Conservation (phyloP, 2,329 filamentous ascomycete species). For the Colletotrichum phormii region DNA sequence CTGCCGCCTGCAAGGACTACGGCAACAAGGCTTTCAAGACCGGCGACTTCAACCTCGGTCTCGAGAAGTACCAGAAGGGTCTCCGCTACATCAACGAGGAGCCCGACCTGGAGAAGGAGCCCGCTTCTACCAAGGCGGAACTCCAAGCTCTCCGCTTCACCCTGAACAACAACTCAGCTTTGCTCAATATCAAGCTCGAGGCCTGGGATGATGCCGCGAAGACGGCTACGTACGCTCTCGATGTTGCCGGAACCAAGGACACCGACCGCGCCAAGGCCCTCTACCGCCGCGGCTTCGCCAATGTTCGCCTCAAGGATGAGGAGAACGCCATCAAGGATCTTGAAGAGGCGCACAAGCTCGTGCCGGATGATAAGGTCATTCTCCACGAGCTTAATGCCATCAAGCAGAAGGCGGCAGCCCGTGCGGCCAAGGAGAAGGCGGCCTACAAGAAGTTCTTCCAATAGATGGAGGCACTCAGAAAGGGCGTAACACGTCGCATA, state of each 20-base stretch:
- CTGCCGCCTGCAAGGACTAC: conserved; percentile 86
- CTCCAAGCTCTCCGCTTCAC: conserved; percentile 81
- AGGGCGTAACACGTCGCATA: not conserved
- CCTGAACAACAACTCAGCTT: conserved; percentile 88
- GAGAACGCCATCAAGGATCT: conserved; percentile 83
- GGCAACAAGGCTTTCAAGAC: conserved; percentile 94
- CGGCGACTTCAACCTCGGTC: conserved; percentile 74
- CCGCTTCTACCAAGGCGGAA: conserved; percentile 73
- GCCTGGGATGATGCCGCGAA: conserved; percentile 77
- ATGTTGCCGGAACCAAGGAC: conserved; percentile 73
- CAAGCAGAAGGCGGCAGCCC: conserved; percentile 79
- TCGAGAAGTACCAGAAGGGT: conserved; percentile 96
- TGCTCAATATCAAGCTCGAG: conserved; percentile 85
- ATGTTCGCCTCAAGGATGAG: conserved; percentile 83
- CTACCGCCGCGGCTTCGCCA: conserved; percentile 84
- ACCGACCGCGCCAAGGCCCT: conserved; percentile 89
- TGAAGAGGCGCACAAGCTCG: conserved; percentile 78
- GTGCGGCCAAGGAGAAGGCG: conserved; percentile 89
- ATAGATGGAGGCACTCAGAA: conserved; percentile 42
- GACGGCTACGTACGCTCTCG: conserved; percentile 79
- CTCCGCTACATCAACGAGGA: conserved; percentile 90
- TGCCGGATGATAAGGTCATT: conserved; percentile 80
- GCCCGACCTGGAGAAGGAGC: conserved; percentile 78
- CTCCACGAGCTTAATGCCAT: conserved; percentile 79
- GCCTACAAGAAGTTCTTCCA: conserved; percentile 92